Percentiles rank a stretch among this genome's conserved stretches.
phyloP scores from a whole-genome alignment of 805 yeast genomes.

The Sungouiella thailandica region DNA sequence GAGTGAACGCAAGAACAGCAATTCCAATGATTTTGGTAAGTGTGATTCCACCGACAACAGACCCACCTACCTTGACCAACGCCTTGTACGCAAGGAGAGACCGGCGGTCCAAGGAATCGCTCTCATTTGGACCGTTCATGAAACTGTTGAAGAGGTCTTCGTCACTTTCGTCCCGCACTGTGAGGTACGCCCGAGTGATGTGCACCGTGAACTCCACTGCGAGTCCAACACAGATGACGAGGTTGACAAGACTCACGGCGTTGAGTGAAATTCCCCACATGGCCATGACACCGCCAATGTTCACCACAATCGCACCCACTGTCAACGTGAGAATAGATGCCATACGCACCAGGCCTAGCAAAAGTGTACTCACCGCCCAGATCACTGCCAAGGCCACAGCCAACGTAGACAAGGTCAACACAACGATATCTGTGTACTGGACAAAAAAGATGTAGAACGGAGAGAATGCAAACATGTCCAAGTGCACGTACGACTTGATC shows the following conservation, averaged over 20 bases:
- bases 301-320: slow-evolving; percentile 59
- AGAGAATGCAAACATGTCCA: slow-evolving; percentile 80
- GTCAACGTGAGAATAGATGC: slow-evolving; percentile 53
- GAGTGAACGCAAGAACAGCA: slow-evolving; percentile 77
- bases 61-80: slow-evolving; percentile 75
- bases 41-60: slow-evolving; percentile 88
- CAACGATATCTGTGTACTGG: slow-evolving; percentile 68
- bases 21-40: slow-evolving; percentile 88
- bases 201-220: slow-evolving; percentile 94
- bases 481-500: slow-evolving; percentile 33
- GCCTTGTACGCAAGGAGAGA: slow-evolving; percentile 54
- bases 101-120: too few relatives aligned
- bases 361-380: slow-evolving; percentile 45
- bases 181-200: slow-evolving; percentile 71
- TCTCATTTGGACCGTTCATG: too few relatives aligned
- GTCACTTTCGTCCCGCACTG: slow-evolving; percentile 17
- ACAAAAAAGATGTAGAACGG: slow-evolving; percentile 92
- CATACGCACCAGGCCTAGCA: slow-evolving; percentile 64
- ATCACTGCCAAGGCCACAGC: slow-evolving; percentile 49
- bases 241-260: slow-evolving; percentile 84
- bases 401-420: slow-evolving; percentile 52
- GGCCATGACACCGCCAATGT: slow-evolving; percentile 79
- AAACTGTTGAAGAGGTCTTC: slow-evolving; percentile 13
- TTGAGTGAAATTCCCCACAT: slow-evolving; percentile 72
- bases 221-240: slow-evolving; percentile 87